These are phyloP conservation scores for Aspergillus quadrilineatus DNA, from an alignment of 2,329 filamentous ascomycete genomes.

Conservation along the genomic window DNA sequence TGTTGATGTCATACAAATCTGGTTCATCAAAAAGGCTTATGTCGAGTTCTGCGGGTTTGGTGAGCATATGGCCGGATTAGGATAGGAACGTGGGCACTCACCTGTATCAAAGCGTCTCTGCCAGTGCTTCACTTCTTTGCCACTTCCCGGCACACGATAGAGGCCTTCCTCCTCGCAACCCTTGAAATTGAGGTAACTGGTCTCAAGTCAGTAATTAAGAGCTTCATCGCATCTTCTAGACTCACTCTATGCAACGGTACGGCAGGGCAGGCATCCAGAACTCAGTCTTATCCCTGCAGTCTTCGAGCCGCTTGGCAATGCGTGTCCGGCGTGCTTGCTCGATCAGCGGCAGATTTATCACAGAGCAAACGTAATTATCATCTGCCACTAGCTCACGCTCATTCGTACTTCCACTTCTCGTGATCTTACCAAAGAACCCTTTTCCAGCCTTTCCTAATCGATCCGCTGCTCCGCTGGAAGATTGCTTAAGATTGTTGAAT, in stretches of 20 bases:
- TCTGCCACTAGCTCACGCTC: conserved; percentile 69
- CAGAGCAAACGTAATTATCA: conserved; percentile 78
- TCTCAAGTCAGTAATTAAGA: conserved; percentile 18
- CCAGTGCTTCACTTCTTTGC: conserved; percentile 88
- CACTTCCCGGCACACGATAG: conserved; percentile 88
- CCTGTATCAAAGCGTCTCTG: conserved; percentile 86
- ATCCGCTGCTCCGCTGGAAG: conserved; percentile 72
- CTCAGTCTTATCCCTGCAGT: conserved; percentile 91
- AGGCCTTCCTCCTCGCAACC: conserved; percentile 90
- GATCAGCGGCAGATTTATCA: conserved; percentile 81
- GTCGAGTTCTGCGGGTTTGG: conserved; percentile 64
- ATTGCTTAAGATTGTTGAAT: conserved; percentile 71
- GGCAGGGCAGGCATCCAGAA: conserved; percentile 98
- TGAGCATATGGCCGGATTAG: conserved; percentile 1
- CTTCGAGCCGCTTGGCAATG: conserved; percentile 84
- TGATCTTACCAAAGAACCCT: conserved; percentile 76
- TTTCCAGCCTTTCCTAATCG: conserved; percentile 71
- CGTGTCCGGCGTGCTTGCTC: conserved; percentile 88
- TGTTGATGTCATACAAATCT: conserved; percentile 93
- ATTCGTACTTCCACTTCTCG: conserved; percentile 67
- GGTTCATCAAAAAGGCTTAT: conserved; percentile 86
- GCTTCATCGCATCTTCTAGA: conserved; percentile 13
- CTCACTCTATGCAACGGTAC: conserved; percentile 86
- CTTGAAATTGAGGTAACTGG: conserved; percentile 84
- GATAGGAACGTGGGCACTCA: conserved; percentile 38